Base-by-base conservation (phyloP, 257 asterid species). In the Catharanthus roseus region DNA sequence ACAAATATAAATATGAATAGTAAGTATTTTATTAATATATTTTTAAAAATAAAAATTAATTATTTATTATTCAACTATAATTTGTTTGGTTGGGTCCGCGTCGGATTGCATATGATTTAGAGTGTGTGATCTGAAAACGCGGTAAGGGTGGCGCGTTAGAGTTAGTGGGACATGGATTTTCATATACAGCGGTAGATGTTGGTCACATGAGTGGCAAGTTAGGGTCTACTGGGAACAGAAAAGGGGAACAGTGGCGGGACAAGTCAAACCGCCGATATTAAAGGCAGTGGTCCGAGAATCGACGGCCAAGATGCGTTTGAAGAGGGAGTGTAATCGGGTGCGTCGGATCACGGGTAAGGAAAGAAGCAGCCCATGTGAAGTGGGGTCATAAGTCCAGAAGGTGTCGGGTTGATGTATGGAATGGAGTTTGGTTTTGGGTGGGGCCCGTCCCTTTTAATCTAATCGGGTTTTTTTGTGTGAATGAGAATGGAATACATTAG, bases 221-320 rank as follows among this genome's bases (percentile, higher is more conserved):
- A 61, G 67, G 72, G 78, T 63, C 73, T 64, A 60, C 45, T 82
- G 87, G 84, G n/a, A 62, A 71, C 85, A 82, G 12, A 21, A 66
- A 67, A 77, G 80, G 86, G 81, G 89, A 82, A 49, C 41, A 60
- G 38, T 51, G 75, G 84, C 81, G 81, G 85, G 84, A 47, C 39
- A 53, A 54, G 75, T 57, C 77, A 63, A 80, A 67, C 83, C 51
- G 50, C 73, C 77, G 15, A 68, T 10, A 72, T 70, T 71, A 69
- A 71, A 79, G 72, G 39, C 72, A 55, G 74, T 74, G 71, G 74
- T 31, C 71, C 49, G 44, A 21, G 18, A 15, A 41, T 74, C 8
- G 42, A 74, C 67, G 74, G 77, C 38, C 56, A 24, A 72, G 70
- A 70, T 75, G 39, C 45, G 23, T 28, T 61, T 33, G 1, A 54